Percentiles rank a stretch among this genome's conserved stretches.
Conservation (phyloP, 805 yeast species). For the Starmerella bacillaris region DNA sequence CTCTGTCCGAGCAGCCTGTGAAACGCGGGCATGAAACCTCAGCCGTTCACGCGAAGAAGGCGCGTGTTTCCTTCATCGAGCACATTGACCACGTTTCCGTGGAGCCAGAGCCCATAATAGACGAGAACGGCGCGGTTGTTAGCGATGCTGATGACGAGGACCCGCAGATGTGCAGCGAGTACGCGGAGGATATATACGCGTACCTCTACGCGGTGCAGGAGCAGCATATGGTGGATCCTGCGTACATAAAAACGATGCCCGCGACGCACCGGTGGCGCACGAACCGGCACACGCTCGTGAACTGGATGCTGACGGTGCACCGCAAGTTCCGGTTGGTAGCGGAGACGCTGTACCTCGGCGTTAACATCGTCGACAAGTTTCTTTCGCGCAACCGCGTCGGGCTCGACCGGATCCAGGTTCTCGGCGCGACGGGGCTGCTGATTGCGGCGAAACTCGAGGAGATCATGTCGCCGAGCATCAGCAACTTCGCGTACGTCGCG, state of each 20-base stretch:
- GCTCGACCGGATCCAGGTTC: slow-evolving; percentile 61
- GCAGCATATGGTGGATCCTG: slow-evolving; percentile 43
- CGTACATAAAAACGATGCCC: slow-evolving; percentile 43
- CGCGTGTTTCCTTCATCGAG: neutral
- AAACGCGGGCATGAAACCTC: no score
- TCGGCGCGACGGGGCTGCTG: slow-evolving; percentile 71
- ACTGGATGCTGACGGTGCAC: slow-evolving; percentile 87
- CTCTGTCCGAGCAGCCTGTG: no score
- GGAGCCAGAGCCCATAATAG: slow-evolving; percentile 4
- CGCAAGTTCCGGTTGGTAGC: slow-evolving; percentile 64
- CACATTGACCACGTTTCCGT: neutral
- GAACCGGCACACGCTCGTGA: slow-evolving; percentile 75
- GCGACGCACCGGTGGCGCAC: slow-evolving; percentile 44
- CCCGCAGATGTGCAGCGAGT: slow-evolving; percentile 76
- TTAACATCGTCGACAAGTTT: slow-evolving; percentile 74
- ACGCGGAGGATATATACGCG: slow-evolving; percentile 69
- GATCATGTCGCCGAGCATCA: slow-evolving; percentile 69
- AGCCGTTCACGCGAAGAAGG: neutral
- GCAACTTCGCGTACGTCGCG: slow-evolving; percentile 71
- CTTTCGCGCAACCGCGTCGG: slow-evolving; percentile 54
- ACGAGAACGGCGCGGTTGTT: slow-evolving; percentile 16
- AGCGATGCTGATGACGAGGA: slow-evolving; percentile 25
- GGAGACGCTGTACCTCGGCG: slow-evolving; percentile 68
- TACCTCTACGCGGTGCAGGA: slow-evolving; percentile 57
- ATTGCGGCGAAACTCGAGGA: slow-evolving; percentile 89